Base-by-base conservation (phyloP, 192 early-diverging fungal genomes). In the Funneliformis mosseae region DNA sequence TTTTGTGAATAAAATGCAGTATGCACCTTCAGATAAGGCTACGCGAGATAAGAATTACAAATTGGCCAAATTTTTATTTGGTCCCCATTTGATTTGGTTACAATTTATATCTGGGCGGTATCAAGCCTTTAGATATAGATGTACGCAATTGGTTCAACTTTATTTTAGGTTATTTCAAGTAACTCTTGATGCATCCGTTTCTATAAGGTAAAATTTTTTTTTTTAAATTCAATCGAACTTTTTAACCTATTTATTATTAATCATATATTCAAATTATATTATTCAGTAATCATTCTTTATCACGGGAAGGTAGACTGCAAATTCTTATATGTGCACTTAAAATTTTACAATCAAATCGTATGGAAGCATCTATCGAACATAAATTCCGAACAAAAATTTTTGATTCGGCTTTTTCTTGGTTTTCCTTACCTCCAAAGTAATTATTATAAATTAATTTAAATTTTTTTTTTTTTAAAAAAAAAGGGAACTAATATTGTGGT, bases 1-100 rank as follows among this genome's bases (percentile, higher is more conserved):
- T 14, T 99, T 98, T 87, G 92, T 91, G 61, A 89, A 86, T 80
- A 94, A 93, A 80, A 97, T 99, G 95, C 93, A 93, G 28, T 98
- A 99, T 83, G 89, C 95, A 28, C 95, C 96, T 8, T 94, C 96
- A 3, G 94, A 94, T 84, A 95, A 96, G 83, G 90, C 90, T 3
- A 91, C 88, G 5, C 89, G 91, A 16, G 85, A 90, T 68, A 92
- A 87, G 66, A 92, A 86, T 23, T 87, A 90, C 60, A 86, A 87
- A 64, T 83, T 83, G 18, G 95, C 90, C 21, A 91, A 87, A 18
- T 88, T 84, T 43, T 83, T 90, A 38, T 89, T 94, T 76, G 84
- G 86, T 0, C 93, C 95, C 14, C 98, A 99, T 80, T 80, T 88
- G 23, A 93, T 88, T 46, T 93, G 96, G 92, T 94, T 97, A 50